Evolutionary conservation across 805 yeast genomes (phyloP), one percentile per base, ranked within the genome.

Genomic region (Lipomyces mesembrius): DNA sequence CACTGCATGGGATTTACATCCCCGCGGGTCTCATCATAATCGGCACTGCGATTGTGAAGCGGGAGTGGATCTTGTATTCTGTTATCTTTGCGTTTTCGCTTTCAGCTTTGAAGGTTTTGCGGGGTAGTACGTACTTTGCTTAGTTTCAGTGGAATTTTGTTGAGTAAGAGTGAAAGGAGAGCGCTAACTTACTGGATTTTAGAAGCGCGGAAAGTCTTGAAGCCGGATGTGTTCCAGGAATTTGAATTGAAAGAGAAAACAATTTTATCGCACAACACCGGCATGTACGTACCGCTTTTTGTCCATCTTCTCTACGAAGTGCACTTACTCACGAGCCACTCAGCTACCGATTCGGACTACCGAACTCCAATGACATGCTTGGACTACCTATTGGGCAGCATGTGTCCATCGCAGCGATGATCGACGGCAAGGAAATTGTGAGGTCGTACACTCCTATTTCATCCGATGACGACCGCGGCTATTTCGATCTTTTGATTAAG

Each of bases 381-480:
- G 97, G 97, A 9, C 83, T 94, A 71, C 97, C 97, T 64, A 88
- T 91, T 75, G 98, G 98, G 62, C 98, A 94, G 65, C 98, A 94
- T 77, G 88, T 94, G 76, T 85, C 92, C 57, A 87, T 93, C 73
- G 85, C 86, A 25, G 94, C 96, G 22, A 81, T 78, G 55, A 88
- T 92, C 74, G 85, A 87, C 73, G 98, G 98, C 72, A 86, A 82
- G 80, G 87, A 87, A 75, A 97, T 94, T 60, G 82, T 95, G 69
- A 89, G 97, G 81, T 86, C 86, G 37, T 83, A 83, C 77, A 95
- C 99, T 55, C 99, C 99, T 67, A 83, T 88, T 56, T 85, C 91
- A 51, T 91, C 89, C 74, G 81, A 84, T 61, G 87, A 87, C 64
- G 83, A 84, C 67, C 84, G 83, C 77, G 99, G 99, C 61, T 77